phyloP scores from a whole-genome alignment of 805 yeast genomes.

The Novakomyces olei region DNA sequence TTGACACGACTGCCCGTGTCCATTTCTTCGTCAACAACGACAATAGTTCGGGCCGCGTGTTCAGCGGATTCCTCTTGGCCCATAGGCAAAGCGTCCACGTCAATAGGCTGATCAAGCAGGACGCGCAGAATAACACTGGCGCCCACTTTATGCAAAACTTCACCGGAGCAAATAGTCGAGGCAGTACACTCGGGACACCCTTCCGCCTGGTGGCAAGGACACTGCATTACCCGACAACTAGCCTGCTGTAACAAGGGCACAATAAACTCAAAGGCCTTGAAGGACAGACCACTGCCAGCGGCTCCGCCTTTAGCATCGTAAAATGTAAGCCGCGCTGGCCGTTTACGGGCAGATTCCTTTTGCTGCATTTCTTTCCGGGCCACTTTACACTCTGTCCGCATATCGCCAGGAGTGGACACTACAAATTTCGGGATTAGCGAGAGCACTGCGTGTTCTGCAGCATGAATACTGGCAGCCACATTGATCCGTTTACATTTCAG shows the following conservation, averaged over 20 bases:
- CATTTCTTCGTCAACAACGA: too few species aligned
- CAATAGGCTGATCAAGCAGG: too few species aligned
- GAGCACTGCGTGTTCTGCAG: constrained; percentile 79
- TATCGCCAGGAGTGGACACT: constrained; percentile 42
- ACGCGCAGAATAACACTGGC: constrained; percentile 38
- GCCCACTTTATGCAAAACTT: constrained; percentile 70
- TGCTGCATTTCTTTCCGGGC: constrained; percentile 87
- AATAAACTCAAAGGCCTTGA: constrained; percentile 58
- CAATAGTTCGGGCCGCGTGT: too few species aligned
- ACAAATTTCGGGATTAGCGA: constrained; percentile 54
- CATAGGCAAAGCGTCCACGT: too few species aligned
- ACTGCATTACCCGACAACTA: constrained; percentile 32
- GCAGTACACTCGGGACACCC: constrained; percentile 18
- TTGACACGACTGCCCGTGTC: too few species aligned
- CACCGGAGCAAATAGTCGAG: constrained; percentile 23
- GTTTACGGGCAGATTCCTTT: constrained; percentile 40
- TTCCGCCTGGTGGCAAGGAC: constrained; percentile 31
- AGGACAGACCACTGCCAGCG: constrained; percentile 35
- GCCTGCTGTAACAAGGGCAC: constrained; percentile 44
- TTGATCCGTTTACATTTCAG: constrained; percentile 37
- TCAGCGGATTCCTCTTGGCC: too few species aligned
- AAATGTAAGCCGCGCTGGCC: constrained; percentile 77
- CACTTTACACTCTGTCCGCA: constrained; percentile 86
- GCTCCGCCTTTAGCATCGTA: constrained; percentile 64
- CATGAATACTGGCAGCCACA: constrained; percentile 86